Evolutionary conservation across 2,329 filamentous ascomycete species (phyloP), one percentile per base, ranked within the genome.

Genomic region (Ascochyta fabae): DNA sequence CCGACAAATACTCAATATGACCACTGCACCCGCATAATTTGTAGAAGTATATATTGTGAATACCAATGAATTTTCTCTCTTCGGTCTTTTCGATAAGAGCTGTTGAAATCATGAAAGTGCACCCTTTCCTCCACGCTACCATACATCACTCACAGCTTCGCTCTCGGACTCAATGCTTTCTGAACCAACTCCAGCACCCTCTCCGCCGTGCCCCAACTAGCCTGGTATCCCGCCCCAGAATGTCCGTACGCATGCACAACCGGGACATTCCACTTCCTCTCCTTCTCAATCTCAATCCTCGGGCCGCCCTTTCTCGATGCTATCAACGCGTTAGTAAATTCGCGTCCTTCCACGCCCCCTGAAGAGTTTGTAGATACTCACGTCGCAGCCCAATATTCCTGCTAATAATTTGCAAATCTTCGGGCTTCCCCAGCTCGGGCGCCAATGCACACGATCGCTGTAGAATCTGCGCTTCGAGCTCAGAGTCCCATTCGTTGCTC

Each of bases 401-500:
- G 10, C 91, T 82, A 47, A 96, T 82, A 16, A 96, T 81, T 70
- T 89, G 87, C 59, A 96, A 73, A 4, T 85, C 89, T 66, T 91
- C 87, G 5, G 72, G 34, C 90, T 84, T 0, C 87, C 92, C 75
- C 61, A 95, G 78, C 60, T 84, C 80, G 0, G 91, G 91, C 67
- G 85, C 84, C 42, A 86, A 73, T 31, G 84, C 83, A n/a, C 90
- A 82, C 29, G 84, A 83, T 19, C 91, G 84, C 76, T 86, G 86
- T 89, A 96, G 93, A 71, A 96, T 96, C n/a, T 92, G 84, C 47
- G 84, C 76, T 0, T 92, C 91, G 6, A 92, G 81, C 68, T 90
- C 89, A 0, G 88, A 87, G 66, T 96, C 92, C 5, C 88, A 87
- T 60, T 88, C 84, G 27, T 86, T 84, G 64, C 93, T 90, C 92